phyloP scores from a whole-genome alignment of 768 basidiomycete genomes.

The Termitomyces sp. region DNA sequence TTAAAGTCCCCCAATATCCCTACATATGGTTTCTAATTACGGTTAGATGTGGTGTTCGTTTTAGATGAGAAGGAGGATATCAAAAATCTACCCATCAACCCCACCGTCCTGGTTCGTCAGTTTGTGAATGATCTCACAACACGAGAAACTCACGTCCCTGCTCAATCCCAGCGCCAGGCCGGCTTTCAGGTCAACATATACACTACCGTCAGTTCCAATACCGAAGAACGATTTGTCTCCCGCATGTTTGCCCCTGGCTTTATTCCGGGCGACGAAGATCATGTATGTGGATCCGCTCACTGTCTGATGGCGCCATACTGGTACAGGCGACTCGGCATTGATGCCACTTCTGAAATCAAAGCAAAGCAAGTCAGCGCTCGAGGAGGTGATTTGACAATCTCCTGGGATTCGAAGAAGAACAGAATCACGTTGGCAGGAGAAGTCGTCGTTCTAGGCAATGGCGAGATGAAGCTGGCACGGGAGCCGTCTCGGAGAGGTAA shows the following conservation, averaged over 20 bases:
- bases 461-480: conserved; percentile 9
- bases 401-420: conserved; percentile 27
- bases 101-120: conserved; percentile 1
- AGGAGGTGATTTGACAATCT: conserved; percentile 32
- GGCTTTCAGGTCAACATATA: conserved; percentile 32
- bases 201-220: conserved; percentile 27
- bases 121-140: not conserved
- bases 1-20: not conserved
- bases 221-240: conserved; percentile 36
- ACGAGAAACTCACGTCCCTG: not conserved
- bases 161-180: conserved; percentile 18
- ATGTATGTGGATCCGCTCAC: conserved; percentile 45
- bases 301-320: conserved; percentile 40
- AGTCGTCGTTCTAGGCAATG: conserved; percentile 26
- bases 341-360: conserved; percentile 21
- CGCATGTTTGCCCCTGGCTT: conserved; percentile 42
- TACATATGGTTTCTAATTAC: not conserved
- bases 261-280: conserved; percentile 14
- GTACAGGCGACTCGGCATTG: conserved; percentile 24
- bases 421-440: conserved; percentile 31
- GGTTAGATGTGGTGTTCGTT: conserved; percentile 33
- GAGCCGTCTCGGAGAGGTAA: too few species aligned
- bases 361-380: conserved; percentile 48
- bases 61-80: conserved; percentile 26
- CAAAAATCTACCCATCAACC: conserved; percentile 5